Base-by-base conservation (phyloP, 345 rosid species). In the Punica granatum region DNA sequence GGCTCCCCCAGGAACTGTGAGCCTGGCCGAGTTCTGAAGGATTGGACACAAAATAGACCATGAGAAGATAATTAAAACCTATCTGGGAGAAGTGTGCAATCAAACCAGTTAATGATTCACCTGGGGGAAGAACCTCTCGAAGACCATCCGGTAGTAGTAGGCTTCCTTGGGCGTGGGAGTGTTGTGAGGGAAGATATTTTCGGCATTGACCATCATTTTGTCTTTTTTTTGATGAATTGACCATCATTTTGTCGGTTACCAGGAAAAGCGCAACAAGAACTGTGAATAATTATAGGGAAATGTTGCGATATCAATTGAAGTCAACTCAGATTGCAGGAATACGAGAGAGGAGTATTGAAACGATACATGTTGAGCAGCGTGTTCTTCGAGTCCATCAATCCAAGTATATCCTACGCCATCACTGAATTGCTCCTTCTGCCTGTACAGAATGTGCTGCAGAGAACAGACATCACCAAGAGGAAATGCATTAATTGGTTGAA, bases 321-420 rank as follows among this genome's bases (percentile, higher is more conserved):
- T 3, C 1, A 14, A 18, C 15, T 43, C n/a, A n/a, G n/a, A n/a
- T n/a, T n/a, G n/a, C n/a, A n/a, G n/a, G n/a, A n/a, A n/a, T 43
- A 41, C 11, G 21, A 16, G 67, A 15, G n/a, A 23, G 41, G 32
- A 18, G 30, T 7, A 12, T 28, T 43, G 37, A 34, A 4, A n/a
- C 33, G 28, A 21, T 81, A 92, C 97, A 77, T 87, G 85, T 73
- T 56, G 63, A 28, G 79, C 82, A 68, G 98, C 92, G 66, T 93
- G 97, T 30, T 85, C 88, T 76, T 90, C 89, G 60, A 93, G 92
- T 31, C 98, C 97, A 81, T 90, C 98, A 23, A 93, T 93, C 98
- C 98, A 93, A 67, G 97, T 89, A 58, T 90, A 93, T 49, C 97
- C 96, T 35, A 93, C 98, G 34, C 98, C 97, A 64, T 93, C 98